Base-by-base conservation (phyloP, 345 rosid species). In the Angophora floribunda region DNA sequence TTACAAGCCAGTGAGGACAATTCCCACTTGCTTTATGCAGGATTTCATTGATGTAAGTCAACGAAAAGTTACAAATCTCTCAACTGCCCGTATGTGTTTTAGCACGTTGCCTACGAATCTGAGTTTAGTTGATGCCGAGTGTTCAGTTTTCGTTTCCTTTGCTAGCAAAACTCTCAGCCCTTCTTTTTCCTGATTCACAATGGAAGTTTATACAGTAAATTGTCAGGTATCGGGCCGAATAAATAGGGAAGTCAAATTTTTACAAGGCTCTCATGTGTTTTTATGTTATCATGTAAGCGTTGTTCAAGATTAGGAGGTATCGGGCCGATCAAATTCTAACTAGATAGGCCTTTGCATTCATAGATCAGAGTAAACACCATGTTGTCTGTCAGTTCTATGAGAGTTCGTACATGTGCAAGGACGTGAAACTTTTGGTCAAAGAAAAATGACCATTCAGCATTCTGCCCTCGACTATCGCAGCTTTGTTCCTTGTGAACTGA, bases 31-130 rank as follows among this genome's bases (percentile, higher is more conserved):
- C 51, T 15, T 87, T 16, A 44, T 55, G 78, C 87, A 87, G 26
- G 91, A 89, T 45, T 85, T 89, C 28, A 87, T 89, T 26, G 61
- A 89, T 52, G 91, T 89, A 70, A 87, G 88, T 59, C n/a, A 14
- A 41, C 80, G 14, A 32, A 36, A n/a, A 45, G 55, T 52, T 26
- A 19, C 53, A 63, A 28, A 12, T 36, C 22, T 21, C 32, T 75
- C 45, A 24, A 6, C 51, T 52, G 19, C 59, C 22, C 21, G 32
- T 86, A 6, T 44, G 30, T 17, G 79, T 86, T 44, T 57, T 19
- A 5, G 82, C 2, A 28, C 12, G 13, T 28, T 85, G 55, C 52
- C 36, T 26, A 15, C 10, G 36, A 51, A 85, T 41, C 80, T 8
- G 80, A 17, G 13, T 70, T 70, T 70, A 70, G 26, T 32, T 17